These are phyloP conservation scores for Orbilia javanica DNA, from an alignment of 2,329 filamentous ascomycete species.

Conservation along the genomic window DNA sequence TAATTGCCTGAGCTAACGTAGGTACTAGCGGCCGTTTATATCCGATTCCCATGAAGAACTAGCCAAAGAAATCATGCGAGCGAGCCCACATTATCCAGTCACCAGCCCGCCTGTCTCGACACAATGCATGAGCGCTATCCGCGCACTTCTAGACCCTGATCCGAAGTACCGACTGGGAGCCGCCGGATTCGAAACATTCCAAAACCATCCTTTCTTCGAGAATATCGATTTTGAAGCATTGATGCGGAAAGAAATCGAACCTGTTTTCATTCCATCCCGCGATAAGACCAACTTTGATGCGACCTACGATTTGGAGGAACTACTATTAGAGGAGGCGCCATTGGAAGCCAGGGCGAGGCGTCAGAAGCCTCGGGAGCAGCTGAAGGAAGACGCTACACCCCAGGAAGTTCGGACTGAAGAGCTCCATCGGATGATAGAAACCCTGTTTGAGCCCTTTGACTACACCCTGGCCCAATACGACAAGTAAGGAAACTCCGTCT, in stretches of 20 bases:
- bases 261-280: slow-evolving; percentile 90
- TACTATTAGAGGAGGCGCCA: slow-evolving; percentile 92
- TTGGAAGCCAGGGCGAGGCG: slow-evolving; percentile 90
- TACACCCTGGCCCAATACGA: slow-evolving; percentile 87
- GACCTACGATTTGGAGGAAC: slow-evolving; percentile 94
- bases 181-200: slow-evolving; percentile 84
- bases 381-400: slow-evolving; percentile 93
- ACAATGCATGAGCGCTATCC: slow-evolving; percentile 88
- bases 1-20: background rate
- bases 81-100: slow-evolving; percentile 87
- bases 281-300: slow-evolving; percentile 99
- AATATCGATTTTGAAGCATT: slow-evolving; percentile 85
- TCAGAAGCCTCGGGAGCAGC: slow-evolving; percentile 90
- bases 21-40: slow-evolving; percentile 84
- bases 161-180: slow-evolving; percentile 85
- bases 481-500: slow-evolving; percentile 69
- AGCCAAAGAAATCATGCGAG: slow-evolving; percentile 82
- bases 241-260: slow-evolving; percentile 87
- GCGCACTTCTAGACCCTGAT: slow-evolving; percentile 83
- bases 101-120: slow-evolving; percentile 91
- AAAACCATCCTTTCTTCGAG: slow-evolving; percentile 88
- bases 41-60: slow-evolving; percentile 86
- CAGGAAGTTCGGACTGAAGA: slow-evolving; percentile 96
- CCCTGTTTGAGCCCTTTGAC: slow-evolving; percentile 93
- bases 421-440: slow-evolving; percentile 92